phyloP scores from a whole-genome alignment of 2,329 filamentous ascomycete genomes.

The Botrytis byssoidea region DNA sequence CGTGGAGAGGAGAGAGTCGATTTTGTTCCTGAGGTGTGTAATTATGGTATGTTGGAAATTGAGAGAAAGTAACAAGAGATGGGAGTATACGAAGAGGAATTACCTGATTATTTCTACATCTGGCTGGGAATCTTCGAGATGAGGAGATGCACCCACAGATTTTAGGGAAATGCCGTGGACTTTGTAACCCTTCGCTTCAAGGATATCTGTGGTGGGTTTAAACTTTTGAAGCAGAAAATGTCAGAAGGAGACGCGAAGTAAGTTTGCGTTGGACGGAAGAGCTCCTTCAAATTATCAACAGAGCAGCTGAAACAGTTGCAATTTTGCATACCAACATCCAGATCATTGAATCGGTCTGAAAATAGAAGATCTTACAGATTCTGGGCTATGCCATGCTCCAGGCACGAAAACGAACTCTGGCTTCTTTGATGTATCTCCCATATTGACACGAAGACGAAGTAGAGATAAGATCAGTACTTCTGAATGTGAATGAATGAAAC shows the following conservation, averaged over 20 bases:
- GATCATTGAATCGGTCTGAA: background rate
- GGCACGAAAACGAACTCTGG: constrained; percentile 34
- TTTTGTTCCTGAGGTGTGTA: background rate
- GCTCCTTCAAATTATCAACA: background rate
- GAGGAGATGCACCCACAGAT: constrained; percentile 26
- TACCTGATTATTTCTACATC: constrained; percentile 42
- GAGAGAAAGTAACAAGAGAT: background rate
- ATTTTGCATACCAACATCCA: background rate
- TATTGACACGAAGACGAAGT: background rate
- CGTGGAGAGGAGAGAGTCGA: constrained; percentile 39
- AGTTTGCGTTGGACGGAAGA: background rate
- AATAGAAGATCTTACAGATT: constrained; percentile 24
- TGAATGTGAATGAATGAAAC: background rate
- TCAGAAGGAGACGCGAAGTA: background rate
- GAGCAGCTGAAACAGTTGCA: background rate
- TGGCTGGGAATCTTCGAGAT: constrained; percentile 32
- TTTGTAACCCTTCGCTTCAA: constrained; percentile 27
- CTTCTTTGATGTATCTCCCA: constrained; percentile 17
- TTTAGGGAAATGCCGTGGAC: constrained; percentile 27
- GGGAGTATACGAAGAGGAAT: background rate
- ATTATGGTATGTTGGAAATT: background rate
- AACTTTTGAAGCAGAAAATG: background rate
- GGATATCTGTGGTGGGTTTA: constrained; percentile 5
- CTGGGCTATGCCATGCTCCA: constrained; percentile 31
- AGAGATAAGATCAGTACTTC: background rate